Evolutionary conservation across 805 yeast genomes (phyloP).

Genomic region (Candida awuae): DNA sequence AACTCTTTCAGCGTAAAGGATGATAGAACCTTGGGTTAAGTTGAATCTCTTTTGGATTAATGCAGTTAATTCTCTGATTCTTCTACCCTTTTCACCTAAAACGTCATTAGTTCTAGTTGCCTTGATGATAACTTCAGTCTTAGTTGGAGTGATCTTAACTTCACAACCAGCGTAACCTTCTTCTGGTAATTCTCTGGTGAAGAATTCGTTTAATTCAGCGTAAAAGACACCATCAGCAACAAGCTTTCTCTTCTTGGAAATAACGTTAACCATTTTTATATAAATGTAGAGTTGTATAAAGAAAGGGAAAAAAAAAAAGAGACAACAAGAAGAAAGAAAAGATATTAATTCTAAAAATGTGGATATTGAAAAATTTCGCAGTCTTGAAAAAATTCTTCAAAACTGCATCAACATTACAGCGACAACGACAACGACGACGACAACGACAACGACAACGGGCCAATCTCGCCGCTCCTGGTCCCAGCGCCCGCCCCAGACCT

Average conservation of each 20-base stretch:
- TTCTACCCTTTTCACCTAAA: slow-evolving; percentile 99
- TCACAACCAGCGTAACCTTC: slow-evolving; percentile 99
- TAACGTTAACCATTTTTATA: slow-evolving; percentile 33
- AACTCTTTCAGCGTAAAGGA: slow-evolving; percentile 97
- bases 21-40: slow-evolving; percentile 87
- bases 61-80: slow-evolving; percentile 97
- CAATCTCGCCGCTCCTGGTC: no score
- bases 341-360: background rate
- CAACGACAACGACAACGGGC: no score
- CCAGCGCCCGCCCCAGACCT: no score
- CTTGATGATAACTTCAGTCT: slow-evolving; percentile 96
- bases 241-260: slow-evolving; percentile 98
- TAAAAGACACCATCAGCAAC: slow-evolving; percentile 99
- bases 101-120: slow-evolving; percentile 99
- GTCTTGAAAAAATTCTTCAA: no score
- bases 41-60: slow-evolving; percentile 98
- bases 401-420: no score
- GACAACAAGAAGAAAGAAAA: slow-evolving; percentile 1
- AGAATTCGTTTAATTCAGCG: slow-evolving; percentile 99
- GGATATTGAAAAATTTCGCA: no score
- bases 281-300: background rate
- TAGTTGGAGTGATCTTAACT: slow-evolving; percentile 96
- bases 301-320: background rate
- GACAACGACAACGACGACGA: no score
- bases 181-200: slow-evolving; percentile 99